Base-by-base conservation (phyloP, 2,329 filamentous ascomycete genomes). In the Ophiostoma perfectum region DNA sequence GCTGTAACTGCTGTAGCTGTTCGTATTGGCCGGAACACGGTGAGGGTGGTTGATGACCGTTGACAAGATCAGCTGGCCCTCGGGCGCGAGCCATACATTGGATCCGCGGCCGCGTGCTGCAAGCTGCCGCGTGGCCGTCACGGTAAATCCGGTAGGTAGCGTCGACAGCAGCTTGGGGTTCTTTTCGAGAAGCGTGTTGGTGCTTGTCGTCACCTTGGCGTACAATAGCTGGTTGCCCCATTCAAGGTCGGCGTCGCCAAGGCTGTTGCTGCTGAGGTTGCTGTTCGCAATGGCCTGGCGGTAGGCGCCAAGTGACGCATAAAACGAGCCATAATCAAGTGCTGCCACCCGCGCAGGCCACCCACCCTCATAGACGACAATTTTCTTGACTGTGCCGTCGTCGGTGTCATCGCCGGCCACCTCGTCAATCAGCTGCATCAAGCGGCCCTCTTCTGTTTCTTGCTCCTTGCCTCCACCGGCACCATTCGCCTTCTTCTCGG, bases 11-110 rank as follows among this genome's bases (percentile, higher is more conserved):
- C 55, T 60, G 11, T 39, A 60, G 18, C 55, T 60, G 41, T 11
- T 44, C 12, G 64, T 42, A 36, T 84, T 81, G 16, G n/a, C n/a
- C 8, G 88, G 89, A 8, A 95, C 84, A 42, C 89, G 82, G 42
- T 91, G 86, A 0, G 90, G 86, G 78, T 99, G 95, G 71, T 92
- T 91, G 72, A 99, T 87, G 52, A 96, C 87, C 0, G 90, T 92
- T 9, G 92, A 97, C 79, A 96, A 95, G 76, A 97, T 90, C 5
- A 98, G 83, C 47, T 87, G 88, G 0, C 95, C 95, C 0, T 91
- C 86, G 0, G 95, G 95, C 0, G 93, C 92, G 4, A 99, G 88
- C 95, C 95, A 99, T 70, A 97, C 91, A 74, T 99, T 99, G 44
- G 85, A 88, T 4, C 95, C 95, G 9, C 95, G 89, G 7, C 95